These are phyloP conservation scores for Tetrahymena malaccensis DNA, from an alignment of 73 alveolate species.

Conservation along the genomic window DNA sequence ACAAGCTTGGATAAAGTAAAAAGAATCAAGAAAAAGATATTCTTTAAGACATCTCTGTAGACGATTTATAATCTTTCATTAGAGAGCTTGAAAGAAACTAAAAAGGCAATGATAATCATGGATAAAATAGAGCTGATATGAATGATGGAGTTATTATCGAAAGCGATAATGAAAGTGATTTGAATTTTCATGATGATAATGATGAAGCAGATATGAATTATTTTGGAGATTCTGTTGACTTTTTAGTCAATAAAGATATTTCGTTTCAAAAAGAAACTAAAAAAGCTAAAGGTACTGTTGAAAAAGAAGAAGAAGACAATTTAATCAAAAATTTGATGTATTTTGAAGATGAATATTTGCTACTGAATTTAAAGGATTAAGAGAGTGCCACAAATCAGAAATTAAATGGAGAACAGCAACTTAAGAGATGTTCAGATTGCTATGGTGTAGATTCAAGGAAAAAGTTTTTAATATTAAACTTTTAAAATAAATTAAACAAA, in stretches of 20 bases:
- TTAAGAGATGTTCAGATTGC: not conserved
- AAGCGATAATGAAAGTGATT: not conserved
- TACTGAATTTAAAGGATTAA: not conserved
- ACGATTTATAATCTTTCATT: not conserved
- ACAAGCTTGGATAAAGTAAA: not conserved
- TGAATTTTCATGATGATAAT: not conserved
- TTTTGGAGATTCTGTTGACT: not conserved
- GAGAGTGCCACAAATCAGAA: not conserved
- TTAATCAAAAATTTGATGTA: not conserved
- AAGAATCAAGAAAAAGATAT: not conserved
- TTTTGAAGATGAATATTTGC: not conserved
- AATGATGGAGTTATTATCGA: not conserved
- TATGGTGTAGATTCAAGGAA: not conserved
- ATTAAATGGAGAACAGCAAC: not conserved
- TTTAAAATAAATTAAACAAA: not conserved
- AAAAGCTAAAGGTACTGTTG: not conserved
- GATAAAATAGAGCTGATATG: not conserved
- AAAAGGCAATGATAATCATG: not conserved
- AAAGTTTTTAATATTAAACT: not conserved
- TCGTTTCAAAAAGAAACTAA: not conserved
- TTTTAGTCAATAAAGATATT: not conserved
- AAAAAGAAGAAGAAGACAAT: not conserved
- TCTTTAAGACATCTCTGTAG: not conserved
- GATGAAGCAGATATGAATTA: not conserved
- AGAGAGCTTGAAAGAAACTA: not conserved